Evolutionary conservation across 495 filamentous ascomycete genomes (phyloP), one percentile per base, ranked within the genome.

Genomic region (Podospora tetraspora): DNA sequence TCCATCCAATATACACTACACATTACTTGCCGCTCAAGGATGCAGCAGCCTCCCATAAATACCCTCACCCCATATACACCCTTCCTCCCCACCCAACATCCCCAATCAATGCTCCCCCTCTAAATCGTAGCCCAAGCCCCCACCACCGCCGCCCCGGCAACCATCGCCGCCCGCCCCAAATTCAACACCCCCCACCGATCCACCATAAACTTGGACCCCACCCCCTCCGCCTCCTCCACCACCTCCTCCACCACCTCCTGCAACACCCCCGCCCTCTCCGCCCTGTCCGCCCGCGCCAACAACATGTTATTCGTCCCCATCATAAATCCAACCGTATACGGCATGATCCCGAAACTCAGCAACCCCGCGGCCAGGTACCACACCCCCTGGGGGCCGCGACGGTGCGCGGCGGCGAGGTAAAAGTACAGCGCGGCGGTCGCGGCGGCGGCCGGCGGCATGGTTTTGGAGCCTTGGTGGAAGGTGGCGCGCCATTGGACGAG

Each of bases 131-230:
- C 70, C 19, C 58, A 64, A 59, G 74, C 62, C 63, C 72, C 75
- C 24, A 72, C 64, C 10, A 64, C 63, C 30, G 69, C 66, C 13
- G 60, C 68, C 23, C 37, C 30, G 25, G 56, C 59, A 57, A 79
- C 59, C 71, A 84, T 66, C 43, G 73, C 63, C 12, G 78, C 73
- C 69, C 85, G 73, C 8, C 76, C 82, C 59, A 87, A 60, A 73
- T 88, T 88, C 73, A 86, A 64, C 63, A 77, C 77, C n/a, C 76
- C 85, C 86, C 86, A 89, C 63, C 72, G 71, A 74, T 87, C 84
- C 2, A 89, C 74, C 70, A 88, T 69, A 32, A 72, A 76, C 70
- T 85, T 80, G 32, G 79, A 73, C 4, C 77, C 76, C 62, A n/a
- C 57, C 59, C 59, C 64, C 63, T 68, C 58, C 30, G 24, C 75